Percentiles rank a stretch among this genome's conserved stretches.
Conservation (phyloP, 2,329 filamentous ascomycete genomes). For the Bretziella fagacearum region DNA sequence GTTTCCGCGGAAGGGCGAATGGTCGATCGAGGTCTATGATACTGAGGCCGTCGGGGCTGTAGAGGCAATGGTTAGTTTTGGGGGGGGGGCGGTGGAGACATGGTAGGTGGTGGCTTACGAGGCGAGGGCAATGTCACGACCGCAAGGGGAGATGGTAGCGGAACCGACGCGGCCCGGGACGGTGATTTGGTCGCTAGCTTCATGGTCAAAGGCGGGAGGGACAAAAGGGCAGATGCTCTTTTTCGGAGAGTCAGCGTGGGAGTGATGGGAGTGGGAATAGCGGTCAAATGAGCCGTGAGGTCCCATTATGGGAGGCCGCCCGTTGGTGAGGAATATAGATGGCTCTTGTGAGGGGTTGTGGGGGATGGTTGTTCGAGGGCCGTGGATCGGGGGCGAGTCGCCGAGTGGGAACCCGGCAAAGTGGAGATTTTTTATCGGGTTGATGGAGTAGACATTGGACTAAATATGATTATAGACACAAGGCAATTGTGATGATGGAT, state of each 20-base stretch:
- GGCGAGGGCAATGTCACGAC: slow-evolving; percentile 76
- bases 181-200: slow-evolving; percentile 75
- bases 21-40: slow-evolving; percentile 86
- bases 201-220: slow-evolving; percentile 62
- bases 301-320: too few relatives aligned
- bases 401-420: not conserved
- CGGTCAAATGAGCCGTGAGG: not conserved
- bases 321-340: not conserved
- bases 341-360: not conserved
- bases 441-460: too few relatives aligned
- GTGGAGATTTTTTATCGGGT: too few relatives aligned
- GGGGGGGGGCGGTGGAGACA: slow-evolving; percentile 15
- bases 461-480: too few relatives aligned
- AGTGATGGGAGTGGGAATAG: not conserved
- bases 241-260: slow-evolving; percentile 26
- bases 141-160: slow-evolving; percentile 81
- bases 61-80: not conserved
- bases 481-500: too few relatives aligned
- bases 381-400: not conserved
- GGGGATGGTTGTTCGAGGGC: not conserved
- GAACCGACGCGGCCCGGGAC: slow-evolving; percentile 72
- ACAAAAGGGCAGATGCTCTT: slow-evolving; percentile 36
- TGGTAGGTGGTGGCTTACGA: too few relatives aligned
- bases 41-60: slow-evolving; percentile 63
- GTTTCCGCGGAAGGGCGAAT: slow-evolving; percentile 67